Conservation (phyloP, 495 filamentous ascomycete species). For the Lasiosphaeria ovina region DNA sequence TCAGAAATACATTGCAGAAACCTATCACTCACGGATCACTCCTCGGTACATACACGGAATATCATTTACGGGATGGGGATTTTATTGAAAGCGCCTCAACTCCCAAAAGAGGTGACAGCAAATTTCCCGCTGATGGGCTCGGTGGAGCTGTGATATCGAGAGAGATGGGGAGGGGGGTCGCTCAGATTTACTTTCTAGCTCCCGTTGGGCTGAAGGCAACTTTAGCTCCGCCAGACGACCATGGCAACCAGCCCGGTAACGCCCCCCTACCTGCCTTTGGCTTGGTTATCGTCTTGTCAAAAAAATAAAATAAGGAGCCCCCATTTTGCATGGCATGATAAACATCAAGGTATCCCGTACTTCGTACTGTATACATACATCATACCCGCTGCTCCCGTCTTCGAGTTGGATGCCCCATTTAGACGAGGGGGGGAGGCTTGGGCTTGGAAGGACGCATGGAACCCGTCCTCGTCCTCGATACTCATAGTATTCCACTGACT, state of each 20-base stretch:
- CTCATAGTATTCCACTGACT: too few species aligned
- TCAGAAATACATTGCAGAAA: too few species aligned
- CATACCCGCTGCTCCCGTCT: background rate
- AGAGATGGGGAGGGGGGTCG: conserved; percentile 11
- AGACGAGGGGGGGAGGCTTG: conserved; percentile 3
- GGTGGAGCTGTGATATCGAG: conserved; percentile 14
- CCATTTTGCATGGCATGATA: conserved; percentile 1
- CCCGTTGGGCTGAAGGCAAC: conserved; percentile 33
- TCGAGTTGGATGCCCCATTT: conserved; percentile 10
- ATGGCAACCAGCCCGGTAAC: conserved; percentile 13
- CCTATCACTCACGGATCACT: too few species aligned
- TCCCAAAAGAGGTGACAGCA: conserved; percentile 18
- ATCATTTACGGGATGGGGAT: background rate
- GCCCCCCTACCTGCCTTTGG: background rate
- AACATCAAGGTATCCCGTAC: background rate
- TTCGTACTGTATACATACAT: background rate
- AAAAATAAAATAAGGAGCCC: background rate
- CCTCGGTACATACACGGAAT: background rate
- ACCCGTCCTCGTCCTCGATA: background rate
- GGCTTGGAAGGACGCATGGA: conserved; percentile 7
- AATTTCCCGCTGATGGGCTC: conserved; percentile 31
- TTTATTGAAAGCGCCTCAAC: conserved; percentile 21
- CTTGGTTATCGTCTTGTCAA: background rate
- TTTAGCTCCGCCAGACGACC: conserved; percentile 17
- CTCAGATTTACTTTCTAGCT: conserved; percentile 27